A percentile compares a stretch with the other conserved stretches of the same genome.
These are phyloP conservation scores for Kwoniella shivajii DNA, from an alignment of 1,284 basidiomycete species.

Conservation along the genomic window DNA sequence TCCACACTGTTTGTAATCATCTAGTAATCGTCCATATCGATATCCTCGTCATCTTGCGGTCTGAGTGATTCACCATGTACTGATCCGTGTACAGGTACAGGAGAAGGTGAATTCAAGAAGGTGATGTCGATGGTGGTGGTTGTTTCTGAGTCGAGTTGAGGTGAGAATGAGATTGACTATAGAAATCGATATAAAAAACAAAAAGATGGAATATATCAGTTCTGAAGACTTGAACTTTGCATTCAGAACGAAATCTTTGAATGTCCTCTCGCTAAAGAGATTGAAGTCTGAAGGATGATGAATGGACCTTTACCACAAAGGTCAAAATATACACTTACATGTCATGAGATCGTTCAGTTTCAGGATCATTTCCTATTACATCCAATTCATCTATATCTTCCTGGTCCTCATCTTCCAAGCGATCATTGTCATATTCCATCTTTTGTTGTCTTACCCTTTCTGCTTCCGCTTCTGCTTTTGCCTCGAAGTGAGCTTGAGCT, in stretches of 20 bases:
- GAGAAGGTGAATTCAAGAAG: conserved; percentile 1
- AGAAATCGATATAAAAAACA: no score
- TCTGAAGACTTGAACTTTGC: no score
- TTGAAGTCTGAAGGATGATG: no score
- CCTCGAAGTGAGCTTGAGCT: background rate
- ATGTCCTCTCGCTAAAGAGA: no score
- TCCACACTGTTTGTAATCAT: background rate
- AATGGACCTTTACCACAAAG: no score
- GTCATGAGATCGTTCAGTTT: no score
- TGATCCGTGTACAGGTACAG: background rate
- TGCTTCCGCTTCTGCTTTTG: background rate
- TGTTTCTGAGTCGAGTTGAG: background rate
- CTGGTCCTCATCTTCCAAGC: background rate
- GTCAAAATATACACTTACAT: background rate
- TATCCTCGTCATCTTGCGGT: conserved; percentile 3
- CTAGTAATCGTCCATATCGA: conserved; percentile 13
- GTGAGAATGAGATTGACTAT: background rate
- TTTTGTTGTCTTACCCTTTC: background rate
- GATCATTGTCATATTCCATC: background rate
- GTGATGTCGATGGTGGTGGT: no score
- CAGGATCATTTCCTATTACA: background rate
- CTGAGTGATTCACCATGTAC: background rate
- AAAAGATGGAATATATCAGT: no score
- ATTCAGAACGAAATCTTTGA: no score
- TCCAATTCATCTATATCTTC: background rate